These are phyloP conservation scores for Remersonia thermophila DNA, from an alignment of 2,329 filamentous ascomycete species.

Conservation along the genomic window DNA sequence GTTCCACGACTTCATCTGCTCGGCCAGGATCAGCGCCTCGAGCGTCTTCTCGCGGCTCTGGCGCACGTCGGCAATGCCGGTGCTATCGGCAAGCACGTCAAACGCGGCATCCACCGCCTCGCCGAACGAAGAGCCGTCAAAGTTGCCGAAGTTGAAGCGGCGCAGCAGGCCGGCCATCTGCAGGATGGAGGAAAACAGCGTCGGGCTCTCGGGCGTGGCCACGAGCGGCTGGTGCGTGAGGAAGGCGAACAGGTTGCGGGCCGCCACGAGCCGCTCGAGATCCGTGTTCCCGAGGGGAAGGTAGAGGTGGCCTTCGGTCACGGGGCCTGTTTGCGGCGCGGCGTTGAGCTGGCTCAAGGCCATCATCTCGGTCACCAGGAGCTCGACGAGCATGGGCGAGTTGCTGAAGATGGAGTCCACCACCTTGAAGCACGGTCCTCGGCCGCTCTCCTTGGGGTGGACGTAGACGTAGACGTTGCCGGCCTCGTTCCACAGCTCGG, in stretches of 20 bases:
- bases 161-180: slow-evolving; percentile 41
- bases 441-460: slow-evolving; percentile 36
- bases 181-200: slow-evolving; percentile 41
- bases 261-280: slow-evolving; percentile 43
- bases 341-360: slow-evolving; percentile 30
- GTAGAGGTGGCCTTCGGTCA: slow-evolving; percentile 38
- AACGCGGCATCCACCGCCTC: slow-evolving; percentile 53
- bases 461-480: slow-evolving; percentile 47
- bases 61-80: slow-evolving; percentile 66
- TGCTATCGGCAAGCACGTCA: slow-evolving; percentile 63
- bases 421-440: slow-evolving; percentile 49
- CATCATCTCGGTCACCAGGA: slow-evolving; percentile 35
- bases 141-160: slow-evolving; percentile 44
- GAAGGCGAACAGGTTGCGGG: slow-evolving; percentile 55
- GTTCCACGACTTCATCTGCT: slow-evolving; percentile 67
- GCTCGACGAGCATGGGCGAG: slow-evolving; percentile 41
- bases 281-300: slow-evolving; percentile 38
- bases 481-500: slow-evolving; percentile 52
- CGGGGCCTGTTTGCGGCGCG: slow-evolving; percentile 24
- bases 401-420: slow-evolving; percentile 40
- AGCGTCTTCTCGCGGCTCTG: slow-evolving; percentile 77
- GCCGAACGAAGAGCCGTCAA: slow-evolving; percentile 47
- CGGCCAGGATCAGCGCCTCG: slow-evolving; percentile 78
- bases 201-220: slow-evolving; percentile 40
- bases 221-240: slow-evolving; percentile 51